Evolutionary conservation across 1,284 basidiomycete genomes (phyloP).

Genomic region (Peniophora sp.): DNA sequence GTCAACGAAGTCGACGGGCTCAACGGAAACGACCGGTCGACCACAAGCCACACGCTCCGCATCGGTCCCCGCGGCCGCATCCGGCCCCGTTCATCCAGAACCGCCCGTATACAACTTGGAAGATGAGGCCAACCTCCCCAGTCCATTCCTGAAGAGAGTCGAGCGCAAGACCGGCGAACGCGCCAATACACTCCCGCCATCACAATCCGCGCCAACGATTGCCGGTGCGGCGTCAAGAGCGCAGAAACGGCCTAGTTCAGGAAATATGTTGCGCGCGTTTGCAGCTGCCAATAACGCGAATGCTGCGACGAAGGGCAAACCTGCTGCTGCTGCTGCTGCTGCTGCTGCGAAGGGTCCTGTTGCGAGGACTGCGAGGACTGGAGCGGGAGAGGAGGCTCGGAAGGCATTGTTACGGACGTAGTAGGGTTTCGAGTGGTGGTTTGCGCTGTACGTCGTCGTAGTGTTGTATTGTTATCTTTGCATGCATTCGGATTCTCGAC

Average conservation of each 20-base stretch:
- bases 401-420: conserved; percentile 36
- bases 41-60: conserved; percentile 2
- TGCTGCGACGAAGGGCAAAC: conserved; percentile 2
- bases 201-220: background rate
- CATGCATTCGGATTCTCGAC: no score
- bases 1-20: conserved; percentile 22
- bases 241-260: conserved; percentile 33
- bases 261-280: conserved; percentile 43
- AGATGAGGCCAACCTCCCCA: conserved; percentile 79
- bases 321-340: conserved; percentile 2
- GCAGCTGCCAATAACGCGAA: conserved; percentile 55
- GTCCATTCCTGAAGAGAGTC: conserved; percentile 65
- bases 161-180: conserved; percentile 25
- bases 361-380: conserved; percentile 26
- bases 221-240: background rate
- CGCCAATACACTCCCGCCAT: background rate
- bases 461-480: no score
- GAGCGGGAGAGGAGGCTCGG: conserved; percentile 41
- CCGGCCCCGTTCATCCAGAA: no score
- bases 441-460: no score
- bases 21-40: background rate
- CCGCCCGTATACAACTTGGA: conserved; percentile 52
- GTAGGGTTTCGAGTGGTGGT: no score
- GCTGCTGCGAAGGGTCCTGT: conserved; percentile 9
- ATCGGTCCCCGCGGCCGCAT: conserved; percentile 2